Conservation (phyloP, 495 filamentous ascomycete genomes). For the Cryomyces minteri region DNA sequence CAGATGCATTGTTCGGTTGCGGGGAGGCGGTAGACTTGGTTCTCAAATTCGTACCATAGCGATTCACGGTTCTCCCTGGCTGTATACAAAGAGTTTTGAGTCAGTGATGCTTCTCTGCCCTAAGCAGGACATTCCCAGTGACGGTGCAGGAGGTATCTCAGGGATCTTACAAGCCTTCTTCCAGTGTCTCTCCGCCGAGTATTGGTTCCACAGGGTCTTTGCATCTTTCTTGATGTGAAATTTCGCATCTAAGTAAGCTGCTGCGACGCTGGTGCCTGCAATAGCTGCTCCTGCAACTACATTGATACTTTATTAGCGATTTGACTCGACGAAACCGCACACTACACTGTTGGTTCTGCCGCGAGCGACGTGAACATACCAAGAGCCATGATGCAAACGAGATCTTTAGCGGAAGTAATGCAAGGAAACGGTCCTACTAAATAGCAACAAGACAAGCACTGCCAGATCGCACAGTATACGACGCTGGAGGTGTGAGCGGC, state of each 20-base stretch:
- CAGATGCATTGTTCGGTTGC: conserved; percentile 38
- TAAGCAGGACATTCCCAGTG: not conserved
- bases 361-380: no score
- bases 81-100: conserved; percentile 6
- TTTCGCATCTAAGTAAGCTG: conserved; percentile 33
- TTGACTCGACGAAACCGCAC: no score
- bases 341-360: no score
- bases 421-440: no score
- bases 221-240: conserved; percentile 46
- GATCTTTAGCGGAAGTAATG: no score
- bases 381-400: no score
- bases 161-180: conserved; percentile 15
- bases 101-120: not conserved
- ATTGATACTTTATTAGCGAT: no score
- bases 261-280: no score
- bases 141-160: not conserved
- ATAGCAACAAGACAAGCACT: no score
- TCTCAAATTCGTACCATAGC: conserved; percentile 47
- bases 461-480: no score
- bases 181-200: conserved; percentile 19
- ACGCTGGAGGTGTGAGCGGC: no score
- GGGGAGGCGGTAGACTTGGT: conserved; percentile 28
- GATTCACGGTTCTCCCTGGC: conserved; percentile 32
- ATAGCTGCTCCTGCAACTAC: no score
- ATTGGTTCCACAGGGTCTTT: conserved; percentile 9